A percentile compares a stretch with the other conserved stretches of the same genome.
These are phyloP conservation scores for Pichia insulana DNA, from an alignment of 805 yeast species.

Conservation along the genomic window DNA sequence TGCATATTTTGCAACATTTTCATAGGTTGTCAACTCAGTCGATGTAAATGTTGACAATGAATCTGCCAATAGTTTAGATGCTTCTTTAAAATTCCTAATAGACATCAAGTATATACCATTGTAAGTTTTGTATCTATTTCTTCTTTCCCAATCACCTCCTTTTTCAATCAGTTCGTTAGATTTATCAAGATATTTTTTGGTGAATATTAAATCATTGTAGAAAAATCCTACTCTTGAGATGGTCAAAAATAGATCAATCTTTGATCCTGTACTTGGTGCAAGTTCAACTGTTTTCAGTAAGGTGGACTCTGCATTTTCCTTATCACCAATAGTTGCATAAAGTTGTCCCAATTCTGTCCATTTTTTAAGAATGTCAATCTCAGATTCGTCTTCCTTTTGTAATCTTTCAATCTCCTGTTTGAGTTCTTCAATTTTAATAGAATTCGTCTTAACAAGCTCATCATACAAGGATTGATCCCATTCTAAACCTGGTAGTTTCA, in stretches of 20 bases:
- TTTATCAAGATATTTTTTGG: conserved; percentile 64
- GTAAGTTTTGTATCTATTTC: conserved; percentile 89
- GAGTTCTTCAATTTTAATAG: conserved; percentile 43
- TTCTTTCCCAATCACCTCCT: conserved; percentile 99
- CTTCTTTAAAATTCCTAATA: conserved; percentile 77
- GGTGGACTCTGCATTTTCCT: conserved; percentile 55
- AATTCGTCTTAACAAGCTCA: conserved; percentile 43
- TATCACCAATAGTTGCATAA: conserved; percentile 80
- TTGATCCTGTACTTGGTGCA: conserved; percentile 81
- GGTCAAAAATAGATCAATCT: conserved; percentile 78
- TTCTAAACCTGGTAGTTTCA: conserved; percentile 30
- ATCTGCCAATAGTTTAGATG: conserved; percentile 78
- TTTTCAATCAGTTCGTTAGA: conserved; percentile 74
- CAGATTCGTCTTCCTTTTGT: conserved; percentile 74
- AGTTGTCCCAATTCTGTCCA: conserved; percentile 81
- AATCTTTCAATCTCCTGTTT: conserved; percentile 45
- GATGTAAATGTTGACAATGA: conserved; percentile 93
- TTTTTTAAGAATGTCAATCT: conserved; percentile 66
- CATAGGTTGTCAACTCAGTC: conserved; percentile 81
- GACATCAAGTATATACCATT: conserved; percentile 77
- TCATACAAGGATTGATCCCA: conserved; percentile 58
- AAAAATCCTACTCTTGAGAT: conserved; percentile 86
- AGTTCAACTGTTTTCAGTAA: conserved; percentile 65
- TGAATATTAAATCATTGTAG: conserved; percentile 65
- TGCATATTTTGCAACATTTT: conserved; percentile 82